These are phyloP conservation scores for Xylaria polymorpha DNA, from an alignment of 2,329 filamentous ascomycete genomes.

Conservation along the genomic window DNA sequence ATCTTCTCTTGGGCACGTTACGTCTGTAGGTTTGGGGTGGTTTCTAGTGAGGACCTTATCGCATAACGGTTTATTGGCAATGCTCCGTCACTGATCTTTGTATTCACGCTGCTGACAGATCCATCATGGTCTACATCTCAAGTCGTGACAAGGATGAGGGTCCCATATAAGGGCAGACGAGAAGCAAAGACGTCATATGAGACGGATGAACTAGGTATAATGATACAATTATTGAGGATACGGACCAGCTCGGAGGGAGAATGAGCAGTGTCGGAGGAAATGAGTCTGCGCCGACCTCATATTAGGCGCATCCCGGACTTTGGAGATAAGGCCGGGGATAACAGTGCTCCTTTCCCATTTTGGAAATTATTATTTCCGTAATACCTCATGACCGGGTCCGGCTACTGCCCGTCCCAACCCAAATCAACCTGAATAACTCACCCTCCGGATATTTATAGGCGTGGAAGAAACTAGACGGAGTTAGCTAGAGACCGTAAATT, in stretches of 20 bases:
- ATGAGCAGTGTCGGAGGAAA: background rate
- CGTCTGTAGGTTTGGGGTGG: background rate
- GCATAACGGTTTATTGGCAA: no score
- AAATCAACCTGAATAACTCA: background rate
- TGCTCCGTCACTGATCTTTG: background rate
- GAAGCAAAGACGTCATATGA: background rate
- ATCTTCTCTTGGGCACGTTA: background rate
- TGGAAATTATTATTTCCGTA: constrained; percentile 13
- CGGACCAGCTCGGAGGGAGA: background rate
- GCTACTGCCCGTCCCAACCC: background rate
- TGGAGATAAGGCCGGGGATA: background rate
- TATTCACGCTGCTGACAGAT: background rate
- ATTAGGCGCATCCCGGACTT: background rate
- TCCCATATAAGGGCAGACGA: background rate
- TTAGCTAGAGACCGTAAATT: background rate
- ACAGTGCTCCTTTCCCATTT: background rate
- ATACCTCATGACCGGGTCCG: constrained; percentile 15
- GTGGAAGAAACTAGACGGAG: background rate
- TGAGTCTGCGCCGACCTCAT: background rate
- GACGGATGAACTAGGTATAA: background rate
- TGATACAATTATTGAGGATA: background rate
- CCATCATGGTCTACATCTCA: background rate
- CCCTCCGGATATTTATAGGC: background rate
- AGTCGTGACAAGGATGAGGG: background rate
- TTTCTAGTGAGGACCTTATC: no score